Conservation (phyloP, 2,329 filamentous ascomycete genomes). For the Xylariaceae sp. region DNA sequence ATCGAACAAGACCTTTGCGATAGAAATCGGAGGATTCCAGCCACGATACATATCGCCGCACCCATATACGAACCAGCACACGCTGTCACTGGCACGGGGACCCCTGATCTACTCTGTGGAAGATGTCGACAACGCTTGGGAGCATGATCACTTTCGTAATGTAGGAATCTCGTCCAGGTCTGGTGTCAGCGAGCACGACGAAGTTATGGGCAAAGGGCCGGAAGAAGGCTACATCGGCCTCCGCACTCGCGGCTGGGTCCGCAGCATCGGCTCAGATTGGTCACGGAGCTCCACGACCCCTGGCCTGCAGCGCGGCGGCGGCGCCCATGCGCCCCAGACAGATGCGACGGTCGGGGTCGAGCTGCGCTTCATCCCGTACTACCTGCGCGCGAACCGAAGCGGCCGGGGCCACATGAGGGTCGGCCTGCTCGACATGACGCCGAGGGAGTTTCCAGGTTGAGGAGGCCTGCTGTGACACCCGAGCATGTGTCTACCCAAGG, state of each 20-base stretch:
- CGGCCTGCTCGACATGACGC: conserved; percentile 21
- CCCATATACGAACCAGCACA: conserved; percentile 48
- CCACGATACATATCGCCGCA: conserved; percentile 44
- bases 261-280: conserved; percentile 15
- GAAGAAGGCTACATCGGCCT: conserved; percentile 22
- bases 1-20: conserved; percentile 32
- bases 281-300: conserved; percentile 10
- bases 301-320: conserved; percentile 13
- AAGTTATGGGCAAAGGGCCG: conserved; percentile 14
- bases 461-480: conserved; percentile 5
- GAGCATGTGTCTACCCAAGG: not conserved
- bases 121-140: conserved; percentile 50
- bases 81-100: conserved; percentile 45
- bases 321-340: conserved; percentile 13
- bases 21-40: conserved; percentile 37
- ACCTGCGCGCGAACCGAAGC: conserved; percentile 45
- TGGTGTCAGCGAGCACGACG: conserved; percentile 13
- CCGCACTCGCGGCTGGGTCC: conserved; percentile 18
- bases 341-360: conserved; percentile 18
- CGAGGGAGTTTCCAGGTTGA: not conserved
- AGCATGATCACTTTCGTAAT: conserved; percentile 46
- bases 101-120: conserved; percentile 55
- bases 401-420: conserved; percentile 49
- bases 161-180: conserved; percentile 21
- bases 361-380: conserved; percentile 47